phyloP scores from a whole-genome alignment of 805 yeast species.

The Sugiyamaella lignohabitans region DNA sequence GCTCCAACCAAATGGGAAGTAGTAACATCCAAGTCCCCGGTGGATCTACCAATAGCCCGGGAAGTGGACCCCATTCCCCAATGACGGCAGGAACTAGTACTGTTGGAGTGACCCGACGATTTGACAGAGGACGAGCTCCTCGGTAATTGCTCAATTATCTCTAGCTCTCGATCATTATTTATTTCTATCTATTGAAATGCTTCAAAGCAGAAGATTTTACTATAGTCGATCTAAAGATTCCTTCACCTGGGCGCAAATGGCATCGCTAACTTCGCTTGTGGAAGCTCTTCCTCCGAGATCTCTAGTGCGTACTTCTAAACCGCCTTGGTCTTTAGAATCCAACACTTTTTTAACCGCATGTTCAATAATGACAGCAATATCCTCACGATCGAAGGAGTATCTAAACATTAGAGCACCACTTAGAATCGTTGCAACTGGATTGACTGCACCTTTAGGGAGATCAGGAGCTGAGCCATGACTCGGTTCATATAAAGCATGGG shows the following conservation, averaged over 20 bases:
- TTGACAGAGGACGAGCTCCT: neutral
- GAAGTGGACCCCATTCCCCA: too few relatives aligned
- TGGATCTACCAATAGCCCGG: too few relatives aligned
- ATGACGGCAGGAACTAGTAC: too few relatives aligned
- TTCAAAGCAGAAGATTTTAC: too few relatives aligned
- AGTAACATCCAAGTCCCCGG: neutral
- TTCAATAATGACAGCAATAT: slow-evolving; percentile 79
- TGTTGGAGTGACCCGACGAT: neutral
- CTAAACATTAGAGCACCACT: slow-evolving; percentile 96
- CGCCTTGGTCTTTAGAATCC: slow-evolving; percentile 46
- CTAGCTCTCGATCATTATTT: too few relatives aligned
- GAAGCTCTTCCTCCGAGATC: slow-evolving; percentile 88
- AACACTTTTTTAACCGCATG: slow-evolving; percentile 86
- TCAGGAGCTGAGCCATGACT: slow-evolving; percentile 99
- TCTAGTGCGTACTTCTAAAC: slow-evolving; percentile 57
- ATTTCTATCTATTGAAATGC: too few relatives aligned
- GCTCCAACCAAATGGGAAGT: neutral
- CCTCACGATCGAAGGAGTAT: slow-evolving; percentile 82
- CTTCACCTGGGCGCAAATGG: slow-evolving; percentile 7
- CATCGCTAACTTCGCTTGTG: slow-evolving; percentile 36
- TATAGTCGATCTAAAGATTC: neutral
- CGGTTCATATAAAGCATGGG: slow-evolving; percentile 96
- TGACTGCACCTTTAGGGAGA: slow-evolving; percentile 77
- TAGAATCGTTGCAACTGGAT: slow-evolving; percentile 96
- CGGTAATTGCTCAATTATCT: too few relatives aligned